phyloP scores from a whole-genome alignment of 2,329 filamentous ascomycete species.

The Aspergillus novoparasiticus region DNA sequence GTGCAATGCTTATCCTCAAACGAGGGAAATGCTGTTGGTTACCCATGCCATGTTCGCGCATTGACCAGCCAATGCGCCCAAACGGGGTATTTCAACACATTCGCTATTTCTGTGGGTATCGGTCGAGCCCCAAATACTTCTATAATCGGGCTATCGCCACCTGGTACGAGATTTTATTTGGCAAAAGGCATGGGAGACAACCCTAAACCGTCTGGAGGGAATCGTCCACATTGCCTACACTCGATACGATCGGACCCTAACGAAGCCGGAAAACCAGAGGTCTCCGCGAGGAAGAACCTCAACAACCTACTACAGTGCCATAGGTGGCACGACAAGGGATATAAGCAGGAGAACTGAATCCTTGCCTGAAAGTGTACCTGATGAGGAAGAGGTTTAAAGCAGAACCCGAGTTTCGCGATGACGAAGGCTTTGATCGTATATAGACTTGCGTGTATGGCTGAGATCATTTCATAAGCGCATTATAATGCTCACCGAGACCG shows the following conservation, averaged over 20 bases:
- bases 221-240: not conserved
- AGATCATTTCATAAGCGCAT: constrained; percentile 67
- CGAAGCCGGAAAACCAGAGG: not conserved
- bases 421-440: constrained; percentile 17
- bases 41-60: constrained; percentile 25
- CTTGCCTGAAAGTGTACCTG: not conserved
- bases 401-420: not conserved
- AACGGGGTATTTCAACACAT: not conserved
- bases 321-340: not conserved
- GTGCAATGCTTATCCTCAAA: not conserved
- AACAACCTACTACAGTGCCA: not conserved
- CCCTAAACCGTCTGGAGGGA: not conserved
- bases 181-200: not conserved
- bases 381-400: not conserved
- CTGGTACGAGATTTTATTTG: not conserved
- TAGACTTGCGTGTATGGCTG: not conserved
- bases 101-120: not conserved
- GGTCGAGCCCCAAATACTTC: not conserved
- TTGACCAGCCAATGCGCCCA: not conserved
- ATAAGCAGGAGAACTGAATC: not conserved
- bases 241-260: not conserved
- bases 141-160: not conserved
- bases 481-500: constrained; percentile 95
- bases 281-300: not conserved
- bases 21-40: not conserved